Evolutionary conservation across 331 rosid species (phyloP).

Genomic region (Acacia concinna): DNA sequence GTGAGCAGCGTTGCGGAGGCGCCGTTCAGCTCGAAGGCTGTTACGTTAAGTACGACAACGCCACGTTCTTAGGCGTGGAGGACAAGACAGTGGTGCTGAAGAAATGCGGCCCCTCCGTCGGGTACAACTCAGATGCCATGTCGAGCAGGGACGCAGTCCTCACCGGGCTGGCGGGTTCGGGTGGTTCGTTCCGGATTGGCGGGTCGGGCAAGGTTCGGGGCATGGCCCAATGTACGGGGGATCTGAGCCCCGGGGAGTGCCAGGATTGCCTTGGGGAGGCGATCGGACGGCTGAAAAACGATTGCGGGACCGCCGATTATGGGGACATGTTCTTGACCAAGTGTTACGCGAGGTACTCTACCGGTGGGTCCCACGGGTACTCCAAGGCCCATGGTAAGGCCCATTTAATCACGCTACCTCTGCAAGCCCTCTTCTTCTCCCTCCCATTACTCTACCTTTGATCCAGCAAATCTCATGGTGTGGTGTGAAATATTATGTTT

Average conservation of each 20-base stretch:
- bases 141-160: conserved; percentile 56
- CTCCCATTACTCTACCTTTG: background rate
- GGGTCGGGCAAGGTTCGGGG: conserved; percentile 72
- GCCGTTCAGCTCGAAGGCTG: conserved; percentile 80
- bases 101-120: conserved; percentile 72
- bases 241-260: conserved; percentile 62
- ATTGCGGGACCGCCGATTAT: conserved; percentile 57
- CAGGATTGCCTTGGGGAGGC: conserved; percentile 75
- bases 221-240: conserved; percentile 74
- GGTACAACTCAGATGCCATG: conserved; percentile 49
- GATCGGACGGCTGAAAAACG: conserved; percentile 61
- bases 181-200: conserved; percentile 66
- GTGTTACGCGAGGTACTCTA: conserved; percentile 71
- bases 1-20: conserved; percentile 58
- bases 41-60: conserved; percentile 74
- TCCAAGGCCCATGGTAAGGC: conserved; percentile 62
- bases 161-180: conserved; percentile 43
- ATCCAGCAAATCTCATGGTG: background rate
- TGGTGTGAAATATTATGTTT: background rate
- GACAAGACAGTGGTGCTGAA: conserved; percentile 74
- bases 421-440: background rate
- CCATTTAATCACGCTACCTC: background rate
- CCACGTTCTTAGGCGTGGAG: conserved; percentile 59
- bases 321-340: conserved; percentile 81
- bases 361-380: conserved; percentile 49